A percentile compares a stretch with the other conserved stretches of the same genome.
Conservation (phyloP, 2,329 filamentous ascomycete genomes). For the Fusarium sp. region DNA sequence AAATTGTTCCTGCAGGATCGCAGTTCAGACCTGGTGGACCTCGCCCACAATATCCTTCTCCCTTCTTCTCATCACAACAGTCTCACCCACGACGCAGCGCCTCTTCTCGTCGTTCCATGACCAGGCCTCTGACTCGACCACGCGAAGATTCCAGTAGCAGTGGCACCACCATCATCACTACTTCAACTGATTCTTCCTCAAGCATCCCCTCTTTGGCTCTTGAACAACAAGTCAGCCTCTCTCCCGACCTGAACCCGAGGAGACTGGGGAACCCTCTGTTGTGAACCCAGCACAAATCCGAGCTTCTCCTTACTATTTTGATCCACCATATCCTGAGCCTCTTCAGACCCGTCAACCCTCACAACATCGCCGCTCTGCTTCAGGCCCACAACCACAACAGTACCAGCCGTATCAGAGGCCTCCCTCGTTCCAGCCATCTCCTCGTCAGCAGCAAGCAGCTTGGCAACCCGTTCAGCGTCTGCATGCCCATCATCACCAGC, state of each 20-base stretch:
- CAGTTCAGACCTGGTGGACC: constrained; percentile 40
- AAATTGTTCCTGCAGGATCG: constrained; percentile 49
- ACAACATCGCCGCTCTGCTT: constrained; percentile 36
- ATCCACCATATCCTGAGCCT: constrained; percentile 45
- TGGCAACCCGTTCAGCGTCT: constrained; percentile 32
- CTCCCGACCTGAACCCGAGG: constrained; percentile 56
- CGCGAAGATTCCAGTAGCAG: constrained; percentile 51
- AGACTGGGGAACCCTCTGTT: constrained; percentile 33
- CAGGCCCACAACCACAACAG: constrained; percentile 24
- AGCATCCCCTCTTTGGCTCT: constrained; percentile 37
- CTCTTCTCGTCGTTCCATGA: constrained; percentile 38
- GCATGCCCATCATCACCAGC: constrained; percentile 38
- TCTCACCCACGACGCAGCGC: constrained; percentile 41
- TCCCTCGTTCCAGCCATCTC: constrained; percentile 34
- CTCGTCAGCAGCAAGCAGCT: constrained; percentile 34
- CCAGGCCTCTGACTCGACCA: constrained; percentile 42
- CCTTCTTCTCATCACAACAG: constrained; percentile 46
- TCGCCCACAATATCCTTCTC: constrained; percentile 40
- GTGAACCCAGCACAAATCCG: constrained; percentile 20
- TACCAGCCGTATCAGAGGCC: constrained; percentile 38
- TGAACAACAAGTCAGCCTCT: constrained; percentile 54
- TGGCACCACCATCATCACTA: constrained; percentile 52
- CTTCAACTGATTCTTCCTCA: constrained; percentile 47
- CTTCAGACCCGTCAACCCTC: constrained; percentile 31
- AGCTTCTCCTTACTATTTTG: constrained; percentile 43